Evolutionary conservation across 345 rosid genomes (phyloP).

Genomic region (Eucalyptus leucophloia): DNA sequence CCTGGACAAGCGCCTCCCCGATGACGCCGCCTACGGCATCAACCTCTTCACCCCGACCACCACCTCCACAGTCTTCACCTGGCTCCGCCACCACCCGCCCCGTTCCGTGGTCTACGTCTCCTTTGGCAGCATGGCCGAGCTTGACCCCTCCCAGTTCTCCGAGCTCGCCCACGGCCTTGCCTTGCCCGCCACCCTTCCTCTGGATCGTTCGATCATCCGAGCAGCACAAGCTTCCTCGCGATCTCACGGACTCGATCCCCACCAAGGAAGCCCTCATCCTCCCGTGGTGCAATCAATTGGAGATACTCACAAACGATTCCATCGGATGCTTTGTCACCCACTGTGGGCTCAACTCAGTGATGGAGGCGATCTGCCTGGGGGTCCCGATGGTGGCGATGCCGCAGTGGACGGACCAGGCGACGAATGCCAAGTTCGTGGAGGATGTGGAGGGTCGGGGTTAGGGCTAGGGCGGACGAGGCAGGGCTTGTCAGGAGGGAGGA

Average conservation of each 20-base stretch:
- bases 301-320: neutral
- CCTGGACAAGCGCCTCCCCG: slow-evolving; percentile 7
- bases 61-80: neutral
- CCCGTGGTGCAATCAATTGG: slow-evolving; percentile 13
- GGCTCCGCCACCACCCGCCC: neutral
- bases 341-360: slow-evolving; percentile 20
- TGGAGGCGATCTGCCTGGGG: slow-evolving; percentile 27
- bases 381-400: slow-evolving; percentile 34
- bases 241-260: neutral
- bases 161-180: slow-evolving; percentile 7
- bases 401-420: slow-evolving; percentile 25
- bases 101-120: slow-evolving; percentile 21
- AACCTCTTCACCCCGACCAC: neutral
- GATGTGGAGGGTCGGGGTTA: slow-evolving; percentile 21
- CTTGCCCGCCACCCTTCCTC: neutral
- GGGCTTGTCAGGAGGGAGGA: neutral
- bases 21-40: slow-evolving; percentile 5
- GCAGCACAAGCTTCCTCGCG: slow-evolving; percentile 6
- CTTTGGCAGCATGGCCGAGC: slow-evolving; percentile 8
- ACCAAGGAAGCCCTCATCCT: slow-evolving; percentile 5
- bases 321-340: slow-evolving; percentile 27
- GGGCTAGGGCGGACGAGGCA: neutral
- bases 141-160: neutral
- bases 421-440: slow-evolving; percentile 14
- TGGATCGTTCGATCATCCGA: slow-evolving; percentile 18